phyloP scores from a whole-genome alignment of 2,329 filamentous ascomycete species.

The Drechmeria coniospora region DNA sequence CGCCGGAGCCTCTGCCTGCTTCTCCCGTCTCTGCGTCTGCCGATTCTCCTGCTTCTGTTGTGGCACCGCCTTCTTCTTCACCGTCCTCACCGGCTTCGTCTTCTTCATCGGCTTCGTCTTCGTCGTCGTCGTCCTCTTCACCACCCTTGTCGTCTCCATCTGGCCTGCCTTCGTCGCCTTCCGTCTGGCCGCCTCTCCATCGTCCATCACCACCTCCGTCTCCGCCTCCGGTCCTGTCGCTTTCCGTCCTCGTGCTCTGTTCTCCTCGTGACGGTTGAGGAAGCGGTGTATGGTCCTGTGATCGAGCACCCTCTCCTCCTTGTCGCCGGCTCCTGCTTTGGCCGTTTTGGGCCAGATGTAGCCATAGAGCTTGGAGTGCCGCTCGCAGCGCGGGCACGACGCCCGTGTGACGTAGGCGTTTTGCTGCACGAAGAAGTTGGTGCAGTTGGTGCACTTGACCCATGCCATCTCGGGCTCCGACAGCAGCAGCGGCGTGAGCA shows the following conservation, averaged over 20 bases:
- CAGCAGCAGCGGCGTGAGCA: conserved; percentile 61
- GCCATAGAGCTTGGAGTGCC: conserved; percentile 90
- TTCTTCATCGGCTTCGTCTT: conserved; percentile 13
- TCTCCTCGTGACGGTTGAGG: conserved; percentile 54
- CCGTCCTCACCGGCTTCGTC: conserved; percentile 12
- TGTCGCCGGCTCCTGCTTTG: conserved; percentile 57
- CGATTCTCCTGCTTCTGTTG: conserved; percentile 1
- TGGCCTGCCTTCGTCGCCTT: too few relatives aligned
- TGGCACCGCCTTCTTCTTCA: conserved; percentile 6
- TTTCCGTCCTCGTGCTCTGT: conserved; percentile 28
- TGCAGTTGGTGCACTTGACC: conserved; percentile 81
- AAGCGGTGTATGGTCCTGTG: conserved; percentile 83
- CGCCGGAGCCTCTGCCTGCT: background rate
- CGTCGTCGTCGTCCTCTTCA: conserved; percentile 10
- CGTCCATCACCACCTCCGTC: too few relatives aligned
- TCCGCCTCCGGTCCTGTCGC: too few relatives aligned
- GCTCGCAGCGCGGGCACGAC: conserved; percentile 82
- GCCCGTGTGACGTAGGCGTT: conserved; percentile 77
- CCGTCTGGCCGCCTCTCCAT: too few relatives aligned
- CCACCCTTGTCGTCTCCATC: too few relatives aligned
- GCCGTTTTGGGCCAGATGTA: conserved; percentile 95
- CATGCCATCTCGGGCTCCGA: conserved; percentile 63
- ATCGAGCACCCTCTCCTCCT: conserved; percentile 58
- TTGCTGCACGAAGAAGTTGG: conserved; percentile 67
- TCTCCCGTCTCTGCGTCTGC: conserved; percentile 2